These are phyloP conservation scores for Elsinoe fawcettii DNA, from an alignment of 2,329 filamentous ascomycete genomes.

Conservation along the genomic window DNA sequence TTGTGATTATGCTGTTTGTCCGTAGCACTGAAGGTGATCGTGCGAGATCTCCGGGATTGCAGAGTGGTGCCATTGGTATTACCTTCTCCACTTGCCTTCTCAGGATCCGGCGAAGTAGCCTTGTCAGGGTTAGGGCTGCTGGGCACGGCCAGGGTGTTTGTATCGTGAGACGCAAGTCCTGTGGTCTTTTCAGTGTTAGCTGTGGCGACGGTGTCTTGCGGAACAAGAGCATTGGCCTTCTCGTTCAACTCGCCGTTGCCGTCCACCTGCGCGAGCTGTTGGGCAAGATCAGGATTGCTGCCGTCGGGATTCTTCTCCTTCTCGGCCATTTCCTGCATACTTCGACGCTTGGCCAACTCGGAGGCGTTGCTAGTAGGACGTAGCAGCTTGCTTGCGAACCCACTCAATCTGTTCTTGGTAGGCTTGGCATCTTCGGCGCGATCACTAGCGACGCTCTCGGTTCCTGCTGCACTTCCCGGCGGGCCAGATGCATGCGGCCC, in stretches of 20 bases:
- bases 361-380: constrained; percentile 26
- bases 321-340: constrained; percentile 12
- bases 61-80: constrained; percentile 19
- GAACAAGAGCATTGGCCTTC: constrained; percentile 17
- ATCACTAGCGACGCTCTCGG: constrained; percentile 18
- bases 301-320: constrained; percentile 17
- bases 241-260: constrained; percentile 22
- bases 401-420: constrained; percentile 24
- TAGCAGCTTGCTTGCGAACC: constrained; percentile 28
- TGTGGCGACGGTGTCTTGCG: constrained; percentile 2
- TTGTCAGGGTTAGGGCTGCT: not conserved
- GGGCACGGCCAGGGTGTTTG: not conserved
- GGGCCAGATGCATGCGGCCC: constrained; percentile 43
- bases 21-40: constrained; percentile 28
- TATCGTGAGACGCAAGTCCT: constrained; percentile 6
- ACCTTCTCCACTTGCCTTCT: constrained; percentile 23
- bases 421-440: constrained; percentile 13
- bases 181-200: not conserved
- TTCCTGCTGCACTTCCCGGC: constrained; percentile 33
- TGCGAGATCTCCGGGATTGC: constrained; percentile 19
- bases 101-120: constrained; percentile 15
- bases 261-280: constrained; percentile 15
- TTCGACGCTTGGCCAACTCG: constrained; percentile 16
- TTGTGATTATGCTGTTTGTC: constrained; percentile 14
- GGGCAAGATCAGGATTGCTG: constrained; percentile 18